Percentiles rank a stretch among this genome's conserved stretches.
These are phyloP conservation scores for Entomortierella beljakovae DNA, from an alignment of 192 early-diverging fungal species.

Conservation along the genomic window DNA sequence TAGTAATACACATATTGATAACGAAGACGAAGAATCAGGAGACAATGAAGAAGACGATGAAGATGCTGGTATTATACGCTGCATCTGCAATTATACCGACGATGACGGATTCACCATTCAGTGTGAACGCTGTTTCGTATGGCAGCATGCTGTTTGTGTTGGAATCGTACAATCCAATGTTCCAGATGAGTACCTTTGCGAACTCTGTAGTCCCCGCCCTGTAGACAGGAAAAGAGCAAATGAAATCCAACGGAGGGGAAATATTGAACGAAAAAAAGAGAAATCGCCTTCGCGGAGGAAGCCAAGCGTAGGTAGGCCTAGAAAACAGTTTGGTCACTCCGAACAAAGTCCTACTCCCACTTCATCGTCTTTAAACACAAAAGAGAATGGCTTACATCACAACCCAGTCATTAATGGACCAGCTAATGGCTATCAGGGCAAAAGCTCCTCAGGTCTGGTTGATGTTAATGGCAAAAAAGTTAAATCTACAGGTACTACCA, in stretches of 20 bases:
- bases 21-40: constrained; percentile 35
- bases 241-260: constrained; percentile 53
- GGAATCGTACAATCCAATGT: constrained; percentile 74
- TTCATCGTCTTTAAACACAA: constrained; percentile 3
- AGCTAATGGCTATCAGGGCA: constrained; percentile 5
- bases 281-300: constrained; percentile 36
- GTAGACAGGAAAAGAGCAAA: constrained; percentile 64
- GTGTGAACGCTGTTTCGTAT: constrained; percentile 93
- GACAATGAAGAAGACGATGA: constrained; percentile 68
- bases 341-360: constrained; percentile 4
- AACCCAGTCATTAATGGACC: not conserved
- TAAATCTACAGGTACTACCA: not conserved
- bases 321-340: constrained; percentile 32
- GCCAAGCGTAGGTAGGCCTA: constrained; percentile 31
- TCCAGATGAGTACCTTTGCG: constrained; percentile 90
- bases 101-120: constrained; percentile 99
- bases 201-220: constrained; percentile 80
- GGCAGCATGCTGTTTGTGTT: constrained; percentile 96
- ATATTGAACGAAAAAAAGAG: constrained; percentile 35
- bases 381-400: constrained; percentile 7
- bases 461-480: constrained; percentile 11
- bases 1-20: constrained; percentile 2
- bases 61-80: constrained; percentile 93
- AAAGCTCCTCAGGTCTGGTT: not conserved
- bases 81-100: constrained; percentile 89